These are phyloP conservation scores for Monosporozyma solicola DNA, from an alignment of 805 yeast genomes.

Conservation along the genomic window DNA sequence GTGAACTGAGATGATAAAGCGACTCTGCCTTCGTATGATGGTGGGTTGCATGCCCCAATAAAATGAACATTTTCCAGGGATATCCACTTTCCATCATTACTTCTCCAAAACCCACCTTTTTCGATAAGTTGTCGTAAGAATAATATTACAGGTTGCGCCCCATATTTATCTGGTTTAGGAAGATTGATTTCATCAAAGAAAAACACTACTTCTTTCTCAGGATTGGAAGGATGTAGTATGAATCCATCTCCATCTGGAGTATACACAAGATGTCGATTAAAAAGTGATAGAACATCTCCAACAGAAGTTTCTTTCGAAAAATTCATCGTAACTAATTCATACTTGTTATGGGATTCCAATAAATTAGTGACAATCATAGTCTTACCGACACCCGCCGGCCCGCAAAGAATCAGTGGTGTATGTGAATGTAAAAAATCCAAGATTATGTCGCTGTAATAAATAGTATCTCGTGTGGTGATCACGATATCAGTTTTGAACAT, in stretches of 20 bases:
- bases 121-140: constrained; percentile 70
- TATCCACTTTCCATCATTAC: constrained; percentile 56
- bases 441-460: constrained; percentile 54
- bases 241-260: constrained; percentile 43
- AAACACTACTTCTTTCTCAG: constrained; percentile 65
- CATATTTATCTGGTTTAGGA: constrained; percentile 63
- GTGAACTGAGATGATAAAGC: constrained; percentile 50
- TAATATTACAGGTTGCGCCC: constrained; percentile 62
- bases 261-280: constrained; percentile 69
- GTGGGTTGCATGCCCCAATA: constrained; percentile 95
- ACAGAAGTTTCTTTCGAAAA: constrained; percentile 78
- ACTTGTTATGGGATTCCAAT: constrained; percentile 45
- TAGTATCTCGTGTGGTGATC: constrained; percentile 73
- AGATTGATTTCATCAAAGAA: constrained; percentile 90
- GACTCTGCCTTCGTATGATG: constrained; percentile 69
- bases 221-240: constrained; percentile 46
- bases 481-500: constrained; percentile 54
- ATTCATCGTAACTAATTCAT: constrained; percentile 60
- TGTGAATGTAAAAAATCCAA: constrained; percentile 47
- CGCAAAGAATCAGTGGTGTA: constrained; percentile 65
- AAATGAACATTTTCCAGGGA: constrained; percentile 54
- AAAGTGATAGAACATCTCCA: constrained; percentile 44
- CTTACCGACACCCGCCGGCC: constrained; percentile 97
- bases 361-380: constrained; percentile 81
- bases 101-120: constrained; percentile 68